Percentiles rank a stretch among this genome's conserved stretches.
Conservation (phyloP, 805 yeast genomes). For the Suhomyces tanzawaensis region DNA sequence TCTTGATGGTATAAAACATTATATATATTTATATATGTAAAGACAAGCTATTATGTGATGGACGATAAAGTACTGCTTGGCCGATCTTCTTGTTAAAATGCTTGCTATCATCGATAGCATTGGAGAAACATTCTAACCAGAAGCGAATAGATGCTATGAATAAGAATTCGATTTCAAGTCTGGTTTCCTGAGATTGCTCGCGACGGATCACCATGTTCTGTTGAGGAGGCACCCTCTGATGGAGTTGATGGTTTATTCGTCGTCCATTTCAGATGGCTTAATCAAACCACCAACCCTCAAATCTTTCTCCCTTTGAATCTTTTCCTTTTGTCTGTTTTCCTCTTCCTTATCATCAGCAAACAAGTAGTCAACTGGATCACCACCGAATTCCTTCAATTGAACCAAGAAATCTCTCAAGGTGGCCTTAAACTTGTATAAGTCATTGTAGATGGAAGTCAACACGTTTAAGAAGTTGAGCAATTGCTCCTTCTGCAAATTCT, state of each 20-base stretch:
- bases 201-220: too few species aligned
- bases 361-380: slow-evolving; percentile 90
- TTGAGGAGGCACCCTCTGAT: too few species aligned
- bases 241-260: slow-evolving; percentile 46
- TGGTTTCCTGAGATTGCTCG: too few species aligned
- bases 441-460: slow-evolving; percentile 68
- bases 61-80: too few species aligned
- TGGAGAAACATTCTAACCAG: too few species aligned
- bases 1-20: too few species aligned
- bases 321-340: slow-evolving; percentile 66
- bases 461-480: slow-evolving; percentile 78
- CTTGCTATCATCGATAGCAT: too few species aligned
- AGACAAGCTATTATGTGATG: too few species aligned
- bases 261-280: slow-evolving; percentile 93
- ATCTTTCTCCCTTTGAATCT: slow-evolving; percentile 75
- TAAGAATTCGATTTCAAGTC: too few species aligned
- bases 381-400: slow-evolving; percentile 93
- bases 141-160: too few species aligned
- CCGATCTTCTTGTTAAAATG: too few species aligned
- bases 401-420: slow-evolving; percentile 92
- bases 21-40: too few species aligned
- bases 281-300: slow-evolving; percentile 87
- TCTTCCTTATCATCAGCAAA: slow-evolving; percentile 90
- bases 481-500: slow-evolving; percentile 82
- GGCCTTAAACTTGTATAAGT: slow-evolving; percentile 73